Percentiles rank a stretch among this genome's conserved stretches.
phyloP scores from a whole-genome alignment of 345 rosid species.

The Salix viminalis region DNA sequence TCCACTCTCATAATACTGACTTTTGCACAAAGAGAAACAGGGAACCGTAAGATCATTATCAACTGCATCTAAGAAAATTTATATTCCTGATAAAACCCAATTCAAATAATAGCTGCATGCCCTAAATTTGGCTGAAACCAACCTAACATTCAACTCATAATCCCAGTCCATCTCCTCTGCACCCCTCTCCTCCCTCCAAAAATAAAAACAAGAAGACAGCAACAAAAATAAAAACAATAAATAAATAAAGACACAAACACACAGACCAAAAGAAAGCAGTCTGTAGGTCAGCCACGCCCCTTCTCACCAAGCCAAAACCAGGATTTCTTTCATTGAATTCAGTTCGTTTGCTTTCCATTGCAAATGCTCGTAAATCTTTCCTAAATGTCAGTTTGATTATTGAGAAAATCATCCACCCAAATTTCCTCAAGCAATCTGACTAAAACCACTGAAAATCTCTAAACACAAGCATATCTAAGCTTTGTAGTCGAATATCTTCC shows the following conservation, averaged over 20 bases:
- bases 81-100: not conserved
- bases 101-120: not conserved
- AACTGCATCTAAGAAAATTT: not conserved
- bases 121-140: not conserved
- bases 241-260: too few relatives aligned
- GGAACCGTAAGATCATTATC: not conserved
- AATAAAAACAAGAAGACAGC: not conserved
- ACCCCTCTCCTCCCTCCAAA: not conserved
- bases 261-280: not conserved
- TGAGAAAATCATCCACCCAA: not conserved
- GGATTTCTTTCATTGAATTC: too few relatives aligned
- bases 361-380: too few relatives aligned
- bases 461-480: not conserved
- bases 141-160: not conserved
- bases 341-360: too few relatives aligned
- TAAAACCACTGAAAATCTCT: not conserved
- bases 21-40: not conserved
- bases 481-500: not conserved
- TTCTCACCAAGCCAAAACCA: too few relatives aligned
- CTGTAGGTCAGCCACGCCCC: not conserved
- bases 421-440: not conserved
- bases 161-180: not conserved
- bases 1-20: not conserved
- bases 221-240: too few relatives aligned
- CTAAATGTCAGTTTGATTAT: not conserved